These are phyloP conservation scores for Terana coerulea DNA, from an alignment of 768 basidiomycete genomes.

Conservation along the genomic window DNA sequence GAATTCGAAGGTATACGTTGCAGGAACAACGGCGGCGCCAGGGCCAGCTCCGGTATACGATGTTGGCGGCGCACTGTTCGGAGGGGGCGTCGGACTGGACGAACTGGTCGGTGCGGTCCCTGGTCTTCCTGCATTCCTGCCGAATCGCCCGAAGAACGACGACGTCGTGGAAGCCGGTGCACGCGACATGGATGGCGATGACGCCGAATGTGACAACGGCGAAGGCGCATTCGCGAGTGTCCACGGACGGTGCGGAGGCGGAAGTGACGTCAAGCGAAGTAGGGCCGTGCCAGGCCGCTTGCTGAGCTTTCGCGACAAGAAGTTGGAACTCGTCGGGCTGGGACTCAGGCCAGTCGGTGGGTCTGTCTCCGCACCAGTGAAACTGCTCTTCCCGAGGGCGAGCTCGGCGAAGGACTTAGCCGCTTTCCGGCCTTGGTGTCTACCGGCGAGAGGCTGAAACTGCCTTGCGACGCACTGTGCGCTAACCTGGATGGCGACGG, in stretches of 20 bases:
- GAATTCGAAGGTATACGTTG: conserved; percentile 3
- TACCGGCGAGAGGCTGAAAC: neutral
- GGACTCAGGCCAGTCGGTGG: neutral
- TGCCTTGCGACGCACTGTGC: too few relatives aligned
- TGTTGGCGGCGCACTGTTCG: neutral
- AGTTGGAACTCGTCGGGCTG: neutral
- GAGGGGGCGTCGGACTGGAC: too few relatives aligned
- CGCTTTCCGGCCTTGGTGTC: neutral
- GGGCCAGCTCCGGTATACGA: neutral
- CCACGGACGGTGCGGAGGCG: neutral
- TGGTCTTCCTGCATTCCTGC: too few relatives aligned
- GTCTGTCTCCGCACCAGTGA: neutral
- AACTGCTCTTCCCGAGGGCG: neutral
- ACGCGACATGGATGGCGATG: neutral
- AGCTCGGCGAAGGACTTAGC: neutral
- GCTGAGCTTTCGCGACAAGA: neutral
- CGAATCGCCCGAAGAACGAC: too few relatives aligned
- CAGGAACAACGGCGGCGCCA: neutral
- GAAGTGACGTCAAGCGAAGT: neutral
- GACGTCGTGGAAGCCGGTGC: neutral
- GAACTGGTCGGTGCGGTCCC: neutral
- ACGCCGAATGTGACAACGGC: neutral
- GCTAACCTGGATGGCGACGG: too few relatives aligned
- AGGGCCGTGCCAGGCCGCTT: conserved; percentile 1
- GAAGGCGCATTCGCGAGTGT: neutral